These are phyloP conservation scores for Allium cepa DNA, from an alignment of 106 monocot genomes.

Conservation along the genomic window DNA sequence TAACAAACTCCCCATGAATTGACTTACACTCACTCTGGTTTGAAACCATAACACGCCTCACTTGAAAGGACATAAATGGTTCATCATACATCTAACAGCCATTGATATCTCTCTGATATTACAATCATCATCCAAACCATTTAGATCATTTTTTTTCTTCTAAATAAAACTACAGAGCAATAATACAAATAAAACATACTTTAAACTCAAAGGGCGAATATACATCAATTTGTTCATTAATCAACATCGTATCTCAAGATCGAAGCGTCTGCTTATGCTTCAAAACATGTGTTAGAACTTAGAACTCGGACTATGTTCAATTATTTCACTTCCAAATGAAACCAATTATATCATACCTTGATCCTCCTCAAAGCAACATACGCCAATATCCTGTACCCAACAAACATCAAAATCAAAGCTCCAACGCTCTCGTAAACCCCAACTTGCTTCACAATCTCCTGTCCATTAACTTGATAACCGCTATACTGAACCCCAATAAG, in stretches of 20 bases:
- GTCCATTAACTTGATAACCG: constrained; percentile 6
- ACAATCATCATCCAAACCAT: no score
- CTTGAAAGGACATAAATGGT: no score
- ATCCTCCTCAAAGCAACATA: constrained; percentile 59
- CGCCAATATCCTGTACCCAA: constrained; percentile 65
- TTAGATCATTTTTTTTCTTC: no score
- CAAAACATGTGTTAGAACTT: neutral
- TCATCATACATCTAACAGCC: no score
- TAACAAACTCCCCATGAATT: no score
- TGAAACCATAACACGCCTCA: no score
- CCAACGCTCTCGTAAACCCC: constrained; percentile 19
- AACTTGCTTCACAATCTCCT: constrained; percentile 14
- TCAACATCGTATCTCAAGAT: neutral
- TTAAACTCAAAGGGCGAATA: neutral
- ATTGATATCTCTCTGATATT: no score
- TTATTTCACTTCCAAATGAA: neutral
- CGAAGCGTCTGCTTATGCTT: neutral
- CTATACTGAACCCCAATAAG: constrained; percentile 62
- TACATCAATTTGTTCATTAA: neutral
- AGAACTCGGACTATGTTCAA: neutral
- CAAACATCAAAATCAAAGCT: constrained; percentile 50
- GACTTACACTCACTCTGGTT: no score
- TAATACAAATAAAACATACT: no score
- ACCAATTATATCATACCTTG: constrained; percentile 8
- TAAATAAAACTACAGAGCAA: no score